These are phyloP conservation scores for Colletotrichum navitas DNA, from an alignment of 2,329 filamentous ascomycete species.

Conservation along the genomic window DNA sequence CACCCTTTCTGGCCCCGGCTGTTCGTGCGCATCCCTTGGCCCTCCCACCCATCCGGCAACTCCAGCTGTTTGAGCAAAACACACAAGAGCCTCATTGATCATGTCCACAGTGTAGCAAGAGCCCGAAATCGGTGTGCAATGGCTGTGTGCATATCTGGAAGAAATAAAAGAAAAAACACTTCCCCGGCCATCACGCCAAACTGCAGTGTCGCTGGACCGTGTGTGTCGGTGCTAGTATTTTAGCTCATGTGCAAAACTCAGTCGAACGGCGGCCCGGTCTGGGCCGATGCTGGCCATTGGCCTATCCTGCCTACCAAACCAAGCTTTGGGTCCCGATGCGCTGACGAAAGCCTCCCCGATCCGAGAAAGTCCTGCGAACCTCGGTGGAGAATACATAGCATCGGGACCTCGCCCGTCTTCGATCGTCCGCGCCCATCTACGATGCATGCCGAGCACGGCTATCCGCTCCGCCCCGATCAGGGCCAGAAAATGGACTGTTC, in stretches of 20 bases:
- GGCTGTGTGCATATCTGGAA: neutral
- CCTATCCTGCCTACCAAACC: neutral
- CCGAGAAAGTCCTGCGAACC: neutral
- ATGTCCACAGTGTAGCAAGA: neutral
- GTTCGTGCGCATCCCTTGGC: conserved; percentile 6
- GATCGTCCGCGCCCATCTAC: neutral
- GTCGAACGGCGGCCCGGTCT: conserved; percentile 14
- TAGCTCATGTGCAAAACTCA: neutral
- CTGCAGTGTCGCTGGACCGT: neutral
- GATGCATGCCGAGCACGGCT: too few relatives aligned
- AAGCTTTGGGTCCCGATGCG: conserved; percentile 19
- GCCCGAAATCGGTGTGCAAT: neutral
- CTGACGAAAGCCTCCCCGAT: conserved; percentile 6
- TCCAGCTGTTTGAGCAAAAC: neutral
- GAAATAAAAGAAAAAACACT: too few relatives aligned
- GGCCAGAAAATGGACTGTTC: neutral
- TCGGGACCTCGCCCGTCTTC: neutral
- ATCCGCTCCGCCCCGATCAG: neutral
- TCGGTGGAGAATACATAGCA: neutral
- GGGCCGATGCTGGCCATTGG: conserved; percentile 6
- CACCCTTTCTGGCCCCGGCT: conserved; percentile 7
- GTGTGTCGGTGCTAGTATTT: neutral
- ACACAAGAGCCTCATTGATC: neutral
- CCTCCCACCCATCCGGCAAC: neutral
- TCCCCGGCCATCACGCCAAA: neutral